Conservation (phyloP, 163 green algal genomes). For the Scenedesmus sp. region DNA sequence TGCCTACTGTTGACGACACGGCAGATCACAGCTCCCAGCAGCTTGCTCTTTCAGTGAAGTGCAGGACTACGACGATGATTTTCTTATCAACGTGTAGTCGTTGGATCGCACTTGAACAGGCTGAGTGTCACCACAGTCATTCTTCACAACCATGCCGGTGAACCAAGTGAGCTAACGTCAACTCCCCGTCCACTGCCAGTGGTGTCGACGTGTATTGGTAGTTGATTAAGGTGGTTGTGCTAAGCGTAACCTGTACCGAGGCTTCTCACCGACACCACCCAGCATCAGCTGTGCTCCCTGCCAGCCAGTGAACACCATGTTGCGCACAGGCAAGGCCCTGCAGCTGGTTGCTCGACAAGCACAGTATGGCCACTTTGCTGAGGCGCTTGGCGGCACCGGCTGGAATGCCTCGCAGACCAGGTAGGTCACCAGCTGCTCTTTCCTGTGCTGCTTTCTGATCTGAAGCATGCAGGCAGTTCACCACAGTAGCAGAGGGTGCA, state of each 20-base stretch:
- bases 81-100: neutral
- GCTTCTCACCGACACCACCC: neutral
- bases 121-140: slow-evolving; percentile 21
- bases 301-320: slow-evolving; percentile 15
- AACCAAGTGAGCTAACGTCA: neutral
- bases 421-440: neutral
- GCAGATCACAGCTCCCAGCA: neutral
- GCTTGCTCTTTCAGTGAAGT: neutral
- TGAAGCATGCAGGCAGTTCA: neutral
- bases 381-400: slow-evolving; percentile 10
- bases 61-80: neutral
- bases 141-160: neutral
- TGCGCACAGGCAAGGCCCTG: slow-evolving; percentile 41
- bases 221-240: neutral
- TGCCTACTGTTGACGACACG: slow-evolving; percentile 3
- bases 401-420: slow-evolving; percentile 43
- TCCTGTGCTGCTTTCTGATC: neutral
- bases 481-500: neutral
- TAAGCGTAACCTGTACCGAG: neutral
- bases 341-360: slow-evolving; percentile 16
- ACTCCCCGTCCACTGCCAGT: neutral
- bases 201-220: neutral
- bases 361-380: neutral
- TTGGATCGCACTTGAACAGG: neutral
- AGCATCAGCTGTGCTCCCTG: neutral